phyloP scores from a whole-genome alignment of 129 eudicot genomes.

The Tagetes erecta region DNA sequence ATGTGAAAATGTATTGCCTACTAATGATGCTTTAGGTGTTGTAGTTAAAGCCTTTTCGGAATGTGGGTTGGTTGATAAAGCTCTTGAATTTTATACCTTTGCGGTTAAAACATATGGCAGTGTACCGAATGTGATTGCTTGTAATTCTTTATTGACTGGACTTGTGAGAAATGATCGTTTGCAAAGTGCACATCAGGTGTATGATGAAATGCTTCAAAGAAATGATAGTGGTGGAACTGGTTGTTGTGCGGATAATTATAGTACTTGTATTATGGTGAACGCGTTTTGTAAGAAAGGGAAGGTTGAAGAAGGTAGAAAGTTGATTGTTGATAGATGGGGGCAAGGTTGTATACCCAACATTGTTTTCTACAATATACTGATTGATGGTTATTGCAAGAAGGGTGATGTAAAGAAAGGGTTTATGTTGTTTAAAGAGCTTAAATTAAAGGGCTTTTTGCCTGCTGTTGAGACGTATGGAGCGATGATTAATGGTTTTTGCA shows the following conservation, averaged over 20 bases:
- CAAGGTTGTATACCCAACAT: conserved; percentile 69
- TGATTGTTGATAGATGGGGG: conserved; percentile 87
- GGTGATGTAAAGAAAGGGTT: conserved; percentile 62
- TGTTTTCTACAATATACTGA: conserved; percentile 75
- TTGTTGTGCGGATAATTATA: conserved; percentile 70
- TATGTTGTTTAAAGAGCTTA: conserved; percentile 57
- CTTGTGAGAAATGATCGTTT: conserved; percentile 49
- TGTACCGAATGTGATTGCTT: conserved; percentile 61
- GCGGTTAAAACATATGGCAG: conserved; percentile 33
- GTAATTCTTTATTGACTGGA: conserved; percentile 69
- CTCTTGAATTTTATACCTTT: conserved; percentile 50
- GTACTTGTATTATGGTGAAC: conserved; percentile 65
- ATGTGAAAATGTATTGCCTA: conserved; percentile 47
- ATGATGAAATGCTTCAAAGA: conserved; percentile 64
- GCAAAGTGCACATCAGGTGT: conserved; percentile 50
- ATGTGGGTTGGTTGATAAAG: conserved; percentile 63
- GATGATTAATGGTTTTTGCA: conserved; percentile 69
- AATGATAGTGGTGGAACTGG: conserved; percentile 29
- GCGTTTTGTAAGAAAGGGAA: conserved; percentile 77
- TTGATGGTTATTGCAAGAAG: conserved; percentile 80
- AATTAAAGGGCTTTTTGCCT: conserved; percentile 75
- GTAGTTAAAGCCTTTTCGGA: conserved; percentile 59
- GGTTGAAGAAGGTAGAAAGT: conserved; percentile 65
- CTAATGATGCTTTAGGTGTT: conserved; percentile 52
- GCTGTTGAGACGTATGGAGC: conserved; percentile 77